phyloP scores from a whole-genome alignment of 345 rosid species.

The Euclidium syriacum region DNA sequence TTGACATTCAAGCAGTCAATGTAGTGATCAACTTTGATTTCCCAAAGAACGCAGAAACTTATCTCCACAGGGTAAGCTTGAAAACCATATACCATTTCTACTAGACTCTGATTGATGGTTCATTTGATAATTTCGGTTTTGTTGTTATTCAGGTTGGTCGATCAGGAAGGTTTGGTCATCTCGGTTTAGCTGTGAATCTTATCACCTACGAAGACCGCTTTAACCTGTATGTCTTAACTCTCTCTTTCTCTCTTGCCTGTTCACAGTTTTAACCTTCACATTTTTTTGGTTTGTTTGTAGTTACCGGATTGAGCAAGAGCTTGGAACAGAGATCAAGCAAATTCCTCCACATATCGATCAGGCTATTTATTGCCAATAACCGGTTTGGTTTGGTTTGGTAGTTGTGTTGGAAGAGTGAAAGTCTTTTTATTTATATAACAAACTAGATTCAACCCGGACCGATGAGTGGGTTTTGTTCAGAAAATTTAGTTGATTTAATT shows the following conservation, averaged over 20 bases:
- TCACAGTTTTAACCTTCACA: background rate
- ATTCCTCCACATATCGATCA: slow-evolving; percentile 93
- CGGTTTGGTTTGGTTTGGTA: too few relatives aligned
- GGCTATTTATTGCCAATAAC: slow-evolving; percentile 80
- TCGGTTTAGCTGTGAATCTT: slow-evolving; percentile 90
- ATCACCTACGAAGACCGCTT: slow-evolving; percentile 92
- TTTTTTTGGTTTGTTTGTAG: slow-evolving; percentile 53
- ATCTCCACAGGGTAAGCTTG: slow-evolving; percentile 86
- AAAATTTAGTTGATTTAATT: too few relatives aligned
- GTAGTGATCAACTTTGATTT: slow-evolving; percentile 93
- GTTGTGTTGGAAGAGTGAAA: too few relatives aligned
- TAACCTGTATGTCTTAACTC: slow-evolving; percentile 77
- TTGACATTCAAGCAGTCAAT: slow-evolving; percentile 93
- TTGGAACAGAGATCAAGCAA: slow-evolving; percentile 93
- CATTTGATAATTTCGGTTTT: background rate
- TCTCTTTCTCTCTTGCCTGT: slow-evolving; percentile 2
- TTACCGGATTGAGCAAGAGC: slow-evolving; percentile 97
- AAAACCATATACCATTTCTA: background rate
- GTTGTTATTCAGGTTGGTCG: slow-evolving; percentile 63
- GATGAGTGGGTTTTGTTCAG: too few relatives aligned
- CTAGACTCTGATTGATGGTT: slow-evolving; percentile 2
- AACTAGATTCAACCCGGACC: too few relatives aligned
- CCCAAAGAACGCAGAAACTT: slow-evolving; percentile 85
- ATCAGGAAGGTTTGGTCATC: slow-evolving; percentile 95
- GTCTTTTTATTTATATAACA: too few relatives aligned